Evolutionary conservation across 228 moss, liverwort and hornwort species (phyloP).

Genomic region (Sphagnum fallax): DNA sequence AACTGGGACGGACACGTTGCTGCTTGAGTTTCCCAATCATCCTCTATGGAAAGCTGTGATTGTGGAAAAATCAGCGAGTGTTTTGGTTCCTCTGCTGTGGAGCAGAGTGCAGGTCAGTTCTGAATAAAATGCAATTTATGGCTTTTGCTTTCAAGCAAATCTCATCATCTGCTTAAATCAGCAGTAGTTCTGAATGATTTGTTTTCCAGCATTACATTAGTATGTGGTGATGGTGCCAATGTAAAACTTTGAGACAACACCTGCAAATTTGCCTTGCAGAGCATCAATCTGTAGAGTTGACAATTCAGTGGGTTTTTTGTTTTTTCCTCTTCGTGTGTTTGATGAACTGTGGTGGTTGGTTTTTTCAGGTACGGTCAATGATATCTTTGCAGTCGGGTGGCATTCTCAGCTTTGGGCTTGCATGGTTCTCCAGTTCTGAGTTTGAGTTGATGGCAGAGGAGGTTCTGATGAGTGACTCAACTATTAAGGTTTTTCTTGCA

Average conservation of each 20-base stretch:
- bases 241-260: too few relatives aligned
- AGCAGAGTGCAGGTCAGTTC: constrained; percentile 85
- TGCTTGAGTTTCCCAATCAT: constrained; percentile 84
- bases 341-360: neutral
- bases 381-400: constrained; percentile 64
- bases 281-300: too few relatives aligned
- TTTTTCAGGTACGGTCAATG: constrained; percentile 70
- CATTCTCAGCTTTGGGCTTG: constrained; percentile 77
- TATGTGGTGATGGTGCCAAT: neutral
- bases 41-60: constrained; percentile 82
- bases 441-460: constrained; percentile 92
- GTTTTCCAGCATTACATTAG: neutral
- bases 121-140: too few relatives aligned
- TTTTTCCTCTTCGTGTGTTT: too few relatives aligned
- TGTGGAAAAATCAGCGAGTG: constrained; percentile 75
- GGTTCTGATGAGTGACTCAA: constrained; percentile 69
- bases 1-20: constrained; percentile 74
- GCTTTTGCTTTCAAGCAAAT: neutral
- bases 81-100: constrained; percentile 84
- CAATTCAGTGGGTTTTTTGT: too few relatives aligned
- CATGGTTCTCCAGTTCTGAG: constrained; percentile 68
- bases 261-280: too few relatives aligned
- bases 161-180: too few relatives aligned
- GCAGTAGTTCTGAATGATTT: neutral
- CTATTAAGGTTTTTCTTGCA: constrained; percentile 34